Base-by-base conservation (phyloP, 495 filamentous ascomycete genomes). In the Hyaloscypha finlandica region DNA sequence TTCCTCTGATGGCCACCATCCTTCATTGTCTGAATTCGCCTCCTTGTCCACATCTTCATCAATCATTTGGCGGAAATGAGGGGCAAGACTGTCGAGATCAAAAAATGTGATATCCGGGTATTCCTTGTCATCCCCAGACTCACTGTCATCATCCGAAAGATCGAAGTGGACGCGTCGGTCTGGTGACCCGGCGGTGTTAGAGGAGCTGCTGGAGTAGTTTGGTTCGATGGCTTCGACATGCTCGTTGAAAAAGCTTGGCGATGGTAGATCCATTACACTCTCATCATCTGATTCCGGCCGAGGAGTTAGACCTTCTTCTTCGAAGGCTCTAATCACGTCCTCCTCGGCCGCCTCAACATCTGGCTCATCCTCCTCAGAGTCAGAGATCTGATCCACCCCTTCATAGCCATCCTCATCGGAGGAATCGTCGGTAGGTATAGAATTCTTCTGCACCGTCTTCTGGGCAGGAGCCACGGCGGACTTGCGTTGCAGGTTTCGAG, bases 341-440 rank as follows among this genome's bases (percentile, higher is more conserved):
- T 92, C 91, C 82, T 95, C 91, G 70, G 85, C 79, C 77, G 87
- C 84, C 70, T 88, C 83, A 31, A 92, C 83, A 79, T 88, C 86
- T 73, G 87, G 83, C 70, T 92, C 90, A 75, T 92, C 89, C 59
- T 91, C 89, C 67, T 92, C 89, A 9, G 84, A 89, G 57, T 93
- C 91, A 63, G 85, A 89, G 66, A 96, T 89, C 45, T 91, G 85
- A 69, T 93, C 89, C 39, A 94, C 88, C 20, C 82, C 91, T 12
- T 16, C 87, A 88, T 73, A 91, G 90, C 30, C 59, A 55, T 89
- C 88, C 64, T 93, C 88, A 66, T 90, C 86, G 6, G 87, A 85
- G 37, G 84, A 80, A 70, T 82, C 74, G 59, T 82, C 73, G 68
- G 78, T 78, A 35, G n/a, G 54, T 33, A 77, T 81, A 61, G 68